These are phyloP conservation scores for Carex kokanica DNA, from an alignment of 176 grass and related monocot genomes.

Conservation along the genomic window DNA sequence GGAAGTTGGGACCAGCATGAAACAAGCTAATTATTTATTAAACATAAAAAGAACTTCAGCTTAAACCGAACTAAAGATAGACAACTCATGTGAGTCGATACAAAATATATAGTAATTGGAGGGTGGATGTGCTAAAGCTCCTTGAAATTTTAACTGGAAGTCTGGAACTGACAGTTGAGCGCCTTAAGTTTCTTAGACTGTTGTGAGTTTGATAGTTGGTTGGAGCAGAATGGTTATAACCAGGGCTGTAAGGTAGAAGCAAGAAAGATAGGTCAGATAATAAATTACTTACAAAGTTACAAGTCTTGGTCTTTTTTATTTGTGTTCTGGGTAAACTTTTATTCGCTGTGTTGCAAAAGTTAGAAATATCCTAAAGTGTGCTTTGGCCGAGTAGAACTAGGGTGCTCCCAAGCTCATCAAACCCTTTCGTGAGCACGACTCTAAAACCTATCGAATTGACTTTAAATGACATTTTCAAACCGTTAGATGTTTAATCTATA, in stretches of 20 bases:
- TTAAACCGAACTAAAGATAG: not conserved
- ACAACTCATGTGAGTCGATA: not conserved
- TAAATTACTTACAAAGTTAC: not conserved
- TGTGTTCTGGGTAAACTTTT: not conserved
- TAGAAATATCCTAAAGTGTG: not conserved
- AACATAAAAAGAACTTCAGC: not conserved
- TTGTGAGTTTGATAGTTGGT: constrained; percentile 20
- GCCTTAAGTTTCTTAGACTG: not conserved
- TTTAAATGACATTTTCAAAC: no score
- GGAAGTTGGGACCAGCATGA: not conserved
- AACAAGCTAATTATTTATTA: not conserved
- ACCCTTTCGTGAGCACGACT: no score
- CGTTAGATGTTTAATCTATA: no score
- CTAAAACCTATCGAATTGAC: no score
- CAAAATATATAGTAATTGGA: not conserved
- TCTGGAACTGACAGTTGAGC: constrained; percentile 17
- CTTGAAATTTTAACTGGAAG: not conserved
- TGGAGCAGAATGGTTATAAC: not conserved
- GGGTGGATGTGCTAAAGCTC: constrained; percentile 2
- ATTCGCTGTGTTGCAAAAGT: not conserved
- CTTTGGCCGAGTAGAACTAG: no score
- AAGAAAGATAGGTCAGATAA: constrained; percentile 16
- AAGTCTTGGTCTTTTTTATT: not conserved
- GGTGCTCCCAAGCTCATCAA: no score
- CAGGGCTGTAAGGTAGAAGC: constrained; percentile 4